Base-by-base conservation (phyloP, 352 stramenopile genomes). In the Blastocystis sp. region DNA sequence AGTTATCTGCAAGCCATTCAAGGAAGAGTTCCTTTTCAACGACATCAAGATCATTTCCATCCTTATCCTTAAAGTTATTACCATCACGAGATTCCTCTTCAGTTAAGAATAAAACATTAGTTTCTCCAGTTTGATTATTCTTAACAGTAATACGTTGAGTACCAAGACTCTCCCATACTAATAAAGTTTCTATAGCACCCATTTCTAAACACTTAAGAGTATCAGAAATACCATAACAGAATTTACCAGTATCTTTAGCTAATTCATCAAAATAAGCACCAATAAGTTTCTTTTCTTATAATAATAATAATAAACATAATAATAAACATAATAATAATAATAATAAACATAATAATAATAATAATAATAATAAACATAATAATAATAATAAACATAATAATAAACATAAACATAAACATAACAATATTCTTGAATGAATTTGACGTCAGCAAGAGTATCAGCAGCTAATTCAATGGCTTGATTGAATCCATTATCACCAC, bases 181-280 rank as follows among this genome's bases (percentile, higher is more conserved):
- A 95, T n/a, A 99, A 75, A 58, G 88, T 95, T 78, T 99, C 89
- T 0, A 96, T 87, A 0, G 91, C 88, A 33, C 90, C 91, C 41
- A 97, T 71, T 37, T 99, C 91, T 32, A 99, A 73, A 9, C 48
- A 58, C 48, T 93, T 91, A 68, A 97, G 83, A 5, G 90, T 99
- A 74, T 99, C 90, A 21, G 81, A 71, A 23, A 98, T 85, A 66
- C 93, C 89, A 68, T 96, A 99, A 75, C 89, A 97, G 77, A 95
- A 97, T 70, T 95, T 95, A 64, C 91, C 91, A 23, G 88, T 95
- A 73, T 99, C 91, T 68, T 81, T 77, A 31, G 80, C 82, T 65
- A 99, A 96, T 73, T 99, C 89, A 58, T 99, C 91, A 80, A 99
- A 96, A 74, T 96, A 99, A 54, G 81, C 84, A 68, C 92, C 84